Conservation (phyloP, 1,139 yeast species). For the Ogataea hybrid region DNA sequence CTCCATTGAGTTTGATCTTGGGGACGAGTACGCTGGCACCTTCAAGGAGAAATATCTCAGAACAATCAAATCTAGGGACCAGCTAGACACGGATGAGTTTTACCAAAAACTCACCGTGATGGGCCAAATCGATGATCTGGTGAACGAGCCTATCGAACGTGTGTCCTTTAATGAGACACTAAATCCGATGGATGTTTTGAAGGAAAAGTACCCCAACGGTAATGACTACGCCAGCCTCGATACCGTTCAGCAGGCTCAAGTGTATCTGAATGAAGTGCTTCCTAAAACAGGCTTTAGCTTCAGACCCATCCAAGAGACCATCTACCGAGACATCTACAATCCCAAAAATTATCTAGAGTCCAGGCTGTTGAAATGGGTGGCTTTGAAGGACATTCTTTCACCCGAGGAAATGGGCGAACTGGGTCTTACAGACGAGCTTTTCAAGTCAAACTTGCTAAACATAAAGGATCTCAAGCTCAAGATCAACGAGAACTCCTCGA, state of each 20-base stretch:
- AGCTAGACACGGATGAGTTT: slow-evolving; percentile 26
- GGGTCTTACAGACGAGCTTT: slow-evolving; percentile 24
- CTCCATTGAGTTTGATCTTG: slow-evolving; percentile 19
- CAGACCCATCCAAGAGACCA: slow-evolving; percentile 27
- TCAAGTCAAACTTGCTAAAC: slow-evolving; percentile 20
- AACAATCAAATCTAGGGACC: slow-evolving; percentile 20
- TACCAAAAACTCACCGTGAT: slow-evolving; percentile 26
- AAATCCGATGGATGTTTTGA: slow-evolving; percentile 23
- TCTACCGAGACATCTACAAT: slow-evolving; percentile 30
- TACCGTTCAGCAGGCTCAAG: slow-evolving; percentile 16
- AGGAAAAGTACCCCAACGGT: slow-evolving; percentile 17
- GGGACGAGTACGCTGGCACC: slow-evolving; percentile 28
- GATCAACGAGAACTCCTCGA: slow-evolving; percentile 25
- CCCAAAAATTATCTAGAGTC: slow-evolving; percentile 25
- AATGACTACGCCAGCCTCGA: slow-evolving; percentile 16
- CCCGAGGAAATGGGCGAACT: slow-evolving; percentile 22
- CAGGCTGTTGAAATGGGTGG: slow-evolving; percentile 28
- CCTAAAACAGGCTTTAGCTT: slow-evolving; percentile 25
- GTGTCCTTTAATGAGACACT: slow-evolving; percentile 20
- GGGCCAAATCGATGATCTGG: slow-evolving; percentile 28
- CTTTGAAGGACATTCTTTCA: slow-evolving; percentile 23
- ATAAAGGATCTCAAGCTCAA: slow-evolving; percentile 23
- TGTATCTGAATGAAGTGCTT: slow-evolving; percentile 21
- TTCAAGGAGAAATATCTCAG: slow-evolving; percentile 28
- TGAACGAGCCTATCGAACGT: slow-evolving; percentile 28